Conservation (phyloP, 2,329 filamentous ascomycete species). For the Dichotomopilus funicola region DNA sequence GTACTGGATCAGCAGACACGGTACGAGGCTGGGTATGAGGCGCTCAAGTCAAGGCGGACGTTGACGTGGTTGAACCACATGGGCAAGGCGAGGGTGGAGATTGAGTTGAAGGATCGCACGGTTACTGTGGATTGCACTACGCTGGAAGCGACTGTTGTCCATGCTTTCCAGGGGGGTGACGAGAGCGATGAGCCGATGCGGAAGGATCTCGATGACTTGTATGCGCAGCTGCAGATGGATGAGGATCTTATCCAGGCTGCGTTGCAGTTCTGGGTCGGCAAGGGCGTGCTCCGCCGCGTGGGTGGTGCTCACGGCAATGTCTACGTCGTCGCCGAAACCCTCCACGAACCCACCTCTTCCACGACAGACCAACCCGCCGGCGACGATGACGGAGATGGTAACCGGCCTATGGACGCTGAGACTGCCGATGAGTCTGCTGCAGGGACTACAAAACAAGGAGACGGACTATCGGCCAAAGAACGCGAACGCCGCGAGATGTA, state of each 20-base stretch:
- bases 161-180: slow-evolving; percentile 61
- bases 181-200: slow-evolving; percentile 30
- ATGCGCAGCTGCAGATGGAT: slow-evolving; percentile 60
- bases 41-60: slow-evolving; percentile 75
- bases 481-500: slow-evolving; percentile 60
- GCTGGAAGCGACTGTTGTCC: slow-evolving; percentile 82
- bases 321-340: slow-evolving; percentile 63
- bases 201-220: slow-evolving; percentile 46
- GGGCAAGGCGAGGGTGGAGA: slow-evolving; percentile 70
- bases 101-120: slow-evolving; percentile 75
- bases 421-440: slow-evolving; percentile 21
- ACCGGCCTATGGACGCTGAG: slow-evolving; percentile 25
- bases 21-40: slow-evolving; percentile 72
- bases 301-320: slow-evolving; percentile 31
- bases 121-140: slow-evolving; percentile 68
- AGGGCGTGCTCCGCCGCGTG: slow-evolving; percentile 56
- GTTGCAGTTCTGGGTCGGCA: slow-evolving; percentile 64
- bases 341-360: slow-evolving; percentile 28
- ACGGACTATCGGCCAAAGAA: slow-evolving; percentile 53
- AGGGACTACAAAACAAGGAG: slow-evolving; percentile 22
- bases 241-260: slow-evolving; percentile 62
- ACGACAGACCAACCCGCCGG: slow-evolving; percentile 24
- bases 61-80: slow-evolving; percentile 82
- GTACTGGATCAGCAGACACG: slow-evolving; percentile 56
- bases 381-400: slow-evolving; percentile 15